Evolutionary conservation across 345 rosid species (phyloP).

Genomic region (Eucalyptus viminalis): DNA sequence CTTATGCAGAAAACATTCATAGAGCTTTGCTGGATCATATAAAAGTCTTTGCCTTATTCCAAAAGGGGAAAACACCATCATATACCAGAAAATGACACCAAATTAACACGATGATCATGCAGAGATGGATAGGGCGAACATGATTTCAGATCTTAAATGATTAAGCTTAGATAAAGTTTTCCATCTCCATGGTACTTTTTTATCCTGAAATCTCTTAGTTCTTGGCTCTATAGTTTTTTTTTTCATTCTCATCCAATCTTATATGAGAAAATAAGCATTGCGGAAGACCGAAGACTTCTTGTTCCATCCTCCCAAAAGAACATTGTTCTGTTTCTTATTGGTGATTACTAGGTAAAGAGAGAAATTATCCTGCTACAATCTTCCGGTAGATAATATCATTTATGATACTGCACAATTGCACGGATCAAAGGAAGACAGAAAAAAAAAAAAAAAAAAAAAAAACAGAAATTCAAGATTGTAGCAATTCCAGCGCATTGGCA

Average conservation of each 20-base stretch:
- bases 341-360: background rate
- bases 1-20: background rate
- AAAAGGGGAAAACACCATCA: background rate
- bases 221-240: background rate
- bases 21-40: background rate
- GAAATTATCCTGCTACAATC: background rate
- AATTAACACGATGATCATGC: background rate
- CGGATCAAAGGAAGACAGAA: background rate
- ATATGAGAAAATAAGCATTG: background rate
- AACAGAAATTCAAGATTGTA: background rate
- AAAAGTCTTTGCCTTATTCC: background rate
- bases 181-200: background rate
- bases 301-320: background rate
- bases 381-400: background rate
- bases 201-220: background rate
- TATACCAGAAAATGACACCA: background rate
- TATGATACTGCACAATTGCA: background rate
- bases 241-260: background rate
- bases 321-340: background rate
- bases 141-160: background rate
- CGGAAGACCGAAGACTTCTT: rapidly evolving
- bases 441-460: too few species aligned
- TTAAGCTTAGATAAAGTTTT: background rate
- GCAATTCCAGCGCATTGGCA: background rate
- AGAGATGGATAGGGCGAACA: background rate